Percentiles rank a stretch among this genome's conserved stretches.
Evolutionary conservation across 169 alveolate genomes (phyloP).

Genomic region (Theileria sp.): DNA sequence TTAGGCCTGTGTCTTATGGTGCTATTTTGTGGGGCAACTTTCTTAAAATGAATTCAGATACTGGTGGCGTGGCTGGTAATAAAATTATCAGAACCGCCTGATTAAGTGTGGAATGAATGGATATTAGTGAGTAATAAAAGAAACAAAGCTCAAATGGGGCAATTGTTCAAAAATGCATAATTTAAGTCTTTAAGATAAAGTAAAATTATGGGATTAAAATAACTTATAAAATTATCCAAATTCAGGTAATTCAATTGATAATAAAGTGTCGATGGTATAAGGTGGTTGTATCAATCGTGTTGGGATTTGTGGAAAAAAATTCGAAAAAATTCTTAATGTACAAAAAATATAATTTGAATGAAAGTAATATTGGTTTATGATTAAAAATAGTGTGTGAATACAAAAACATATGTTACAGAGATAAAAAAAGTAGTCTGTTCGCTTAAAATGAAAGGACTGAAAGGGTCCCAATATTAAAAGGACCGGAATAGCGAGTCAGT

Average conservation of each 20-base stretch:
- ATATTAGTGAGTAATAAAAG: not conserved
- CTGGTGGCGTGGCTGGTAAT: not conserved
- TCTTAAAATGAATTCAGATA: not conserved
- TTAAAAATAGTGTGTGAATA: not conserved
- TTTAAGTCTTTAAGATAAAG: not conserved
- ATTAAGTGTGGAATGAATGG: not conserved
- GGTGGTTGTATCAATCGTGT: not conserved
- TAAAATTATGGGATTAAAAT: not conserved
- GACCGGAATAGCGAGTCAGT: not conserved
- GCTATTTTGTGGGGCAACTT: constrained; percentile 11
- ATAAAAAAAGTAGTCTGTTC: not conserved
- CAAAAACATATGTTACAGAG: not conserved
- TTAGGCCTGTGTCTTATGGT: not conserved
- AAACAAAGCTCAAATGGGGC: not conserved
- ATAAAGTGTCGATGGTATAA: not conserved
- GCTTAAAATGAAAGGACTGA: not conserved
- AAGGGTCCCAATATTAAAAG: constrained; percentile 6
- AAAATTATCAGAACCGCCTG: not conserved
- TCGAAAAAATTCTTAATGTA: not conserved
- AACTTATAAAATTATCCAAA: not conserved
- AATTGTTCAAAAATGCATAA: not conserved
- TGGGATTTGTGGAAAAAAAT: not conserved
- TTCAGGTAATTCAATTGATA: not conserved
- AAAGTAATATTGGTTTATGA: not conserved
- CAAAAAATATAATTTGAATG: not conserved